Evolutionary conservation across 1,139 yeast species (phyloP), one percentile per base, ranked within the genome.

Genomic region (Hansenula lynferdii): DNA sequence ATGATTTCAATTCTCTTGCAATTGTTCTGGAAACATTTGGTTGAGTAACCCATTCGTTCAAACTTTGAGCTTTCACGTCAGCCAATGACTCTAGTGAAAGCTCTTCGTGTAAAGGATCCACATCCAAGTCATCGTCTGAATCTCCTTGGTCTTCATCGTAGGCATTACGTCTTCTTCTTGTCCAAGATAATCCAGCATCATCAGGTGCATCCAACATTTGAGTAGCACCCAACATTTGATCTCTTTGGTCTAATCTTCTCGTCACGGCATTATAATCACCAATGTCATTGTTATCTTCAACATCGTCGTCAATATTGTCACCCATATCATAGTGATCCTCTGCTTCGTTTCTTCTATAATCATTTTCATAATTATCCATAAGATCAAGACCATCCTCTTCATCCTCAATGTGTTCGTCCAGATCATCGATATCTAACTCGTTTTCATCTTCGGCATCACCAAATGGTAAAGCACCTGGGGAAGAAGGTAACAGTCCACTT

Each of bases 1-100:
- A 94, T 6, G 86, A 77, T 56, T 85, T 86, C 59, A 92, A 77
- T 61, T 92, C 97, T 55, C 95, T 76, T 5, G 95, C 95, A 56
- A 94, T 89, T 1, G 96, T 84, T 54, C 95, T 72, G 15, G 90
- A 73, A 4, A 92, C 97, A 14, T 89, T 86, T 0, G 97, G 97
- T 61, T 85, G 95, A 19, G 86, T 70, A 27, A 94, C 80, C 99
- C 99, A 94, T 58, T 92, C 97, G 15, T 90, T 79, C 35, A 92
- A 80, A 37, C 90, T 80, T 3, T 83, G 79, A 0, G 98, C 97
- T 61, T 92, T 92, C 42, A 92, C 81, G 56, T 90, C 97, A 22
- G 92, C 85, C 52, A 94, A 71, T 29, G 95, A 85, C 54, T 89
- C 97, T 45, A 90, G 65, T 2, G 95, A 77, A 47, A 92, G 69